Percentiles rank a stretch among this genome's conserved stretches.
These are phyloP conservation scores for Sesbania bispinosa DNA, from an alignment of 306 rosid genomes.

Conservation along the genomic window DNA sequence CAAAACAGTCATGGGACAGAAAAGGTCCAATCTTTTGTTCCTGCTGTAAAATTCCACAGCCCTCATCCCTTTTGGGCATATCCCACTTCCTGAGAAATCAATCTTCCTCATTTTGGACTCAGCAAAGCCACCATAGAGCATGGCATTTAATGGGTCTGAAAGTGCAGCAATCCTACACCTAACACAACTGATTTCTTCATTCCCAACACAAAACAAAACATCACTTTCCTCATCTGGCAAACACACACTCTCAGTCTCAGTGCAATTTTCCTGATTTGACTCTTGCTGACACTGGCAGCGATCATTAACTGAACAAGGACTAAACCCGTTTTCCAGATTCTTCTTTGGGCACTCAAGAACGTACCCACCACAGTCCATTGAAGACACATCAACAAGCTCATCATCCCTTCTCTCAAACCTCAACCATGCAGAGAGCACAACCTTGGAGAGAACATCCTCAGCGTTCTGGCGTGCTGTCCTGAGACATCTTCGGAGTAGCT, in stretches of 20 bases:
- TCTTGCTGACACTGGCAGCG: conserved; percentile 49
- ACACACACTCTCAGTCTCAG: conserved; percentile 17
- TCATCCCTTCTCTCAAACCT: conserved; percentile 75
- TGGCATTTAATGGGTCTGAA: conserved; percentile 60
- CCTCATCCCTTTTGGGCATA: conserved; percentile 56
- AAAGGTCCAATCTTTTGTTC: conserved; percentile 54
- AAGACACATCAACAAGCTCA: conserved; percentile 55
- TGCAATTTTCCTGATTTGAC: conserved; percentile 21
- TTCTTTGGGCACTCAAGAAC: conserved; percentile 71
- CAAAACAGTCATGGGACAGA: conserved; percentile 50
- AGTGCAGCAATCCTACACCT: conserved; percentile 54
- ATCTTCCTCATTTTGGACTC: conserved; percentile 55
- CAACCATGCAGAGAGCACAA: conserved; percentile 78
- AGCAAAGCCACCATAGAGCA: conserved; percentile 69
- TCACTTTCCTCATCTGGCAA: conserved; percentile 42
- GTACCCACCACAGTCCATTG: conserved; percentile 67
- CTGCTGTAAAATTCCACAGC: conserved; percentile 73
- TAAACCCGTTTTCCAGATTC: conserved; percentile 52
- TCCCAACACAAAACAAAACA: conserved; percentile 55
- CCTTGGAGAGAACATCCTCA: conserved; percentile 57
- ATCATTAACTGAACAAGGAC: conserved; percentile 33
- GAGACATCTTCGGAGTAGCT: conserved; percentile 65
- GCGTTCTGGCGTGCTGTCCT: conserved; percentile 58
- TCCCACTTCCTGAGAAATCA: conserved; percentile 62
- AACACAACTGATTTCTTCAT: conserved; percentile 53